Percentiles rank a stretch among this genome's conserved stretches.
Conservation (phyloP, 2,329 filamentous ascomycete species). For the Phaeomoniella chlamydospora region DNA sequence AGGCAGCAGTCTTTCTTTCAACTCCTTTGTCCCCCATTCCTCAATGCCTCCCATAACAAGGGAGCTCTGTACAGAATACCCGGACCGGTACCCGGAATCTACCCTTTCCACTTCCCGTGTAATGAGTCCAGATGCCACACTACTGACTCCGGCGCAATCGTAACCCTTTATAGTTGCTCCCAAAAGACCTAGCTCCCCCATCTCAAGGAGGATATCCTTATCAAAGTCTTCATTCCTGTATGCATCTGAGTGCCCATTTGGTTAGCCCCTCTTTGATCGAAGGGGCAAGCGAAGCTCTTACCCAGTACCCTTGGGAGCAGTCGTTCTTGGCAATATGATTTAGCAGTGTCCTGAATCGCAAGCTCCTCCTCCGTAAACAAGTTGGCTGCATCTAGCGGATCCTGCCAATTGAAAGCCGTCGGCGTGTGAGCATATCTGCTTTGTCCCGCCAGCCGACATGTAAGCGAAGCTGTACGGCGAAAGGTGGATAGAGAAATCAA, state of each 20-base stretch:
- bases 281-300: too few species aligned
- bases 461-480: not conserved
- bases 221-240: conserved; percentile 83
- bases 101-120: conserved; percentile 82
- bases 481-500: not conserved
- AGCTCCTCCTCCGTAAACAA: conserved; percentile 81
- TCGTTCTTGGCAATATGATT: conserved; percentile 85
- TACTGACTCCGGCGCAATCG: conserved; percentile 75
- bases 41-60: conserved; percentile 88
- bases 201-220: conserved; percentile 70
- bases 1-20: conserved; percentile 73
- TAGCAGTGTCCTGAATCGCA: conserved; percentile 78
- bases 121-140: conserved; percentile 77
- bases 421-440: conserved; percentile 9
- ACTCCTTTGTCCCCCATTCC: conserved; percentile 73
- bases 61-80: conserved; percentile 86
- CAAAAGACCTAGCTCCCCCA: conserved; percentile 82
- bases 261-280: conserved; percentile 2
- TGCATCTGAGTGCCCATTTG: conserved; percentile 42
- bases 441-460: not conserved
- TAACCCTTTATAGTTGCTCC: conserved; percentile 79
- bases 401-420: conserved; percentile 70
- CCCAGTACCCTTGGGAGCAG: conserved; percentile 74
- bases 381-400: conserved; percentile 62
- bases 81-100: conserved; percentile 81